A percentile compares a stretch with the other conserved stretches of the same genome.
Conservation (phyloP, 2,329 filamentous ascomycete species). For the Blastomyces gilchristii region DNA sequence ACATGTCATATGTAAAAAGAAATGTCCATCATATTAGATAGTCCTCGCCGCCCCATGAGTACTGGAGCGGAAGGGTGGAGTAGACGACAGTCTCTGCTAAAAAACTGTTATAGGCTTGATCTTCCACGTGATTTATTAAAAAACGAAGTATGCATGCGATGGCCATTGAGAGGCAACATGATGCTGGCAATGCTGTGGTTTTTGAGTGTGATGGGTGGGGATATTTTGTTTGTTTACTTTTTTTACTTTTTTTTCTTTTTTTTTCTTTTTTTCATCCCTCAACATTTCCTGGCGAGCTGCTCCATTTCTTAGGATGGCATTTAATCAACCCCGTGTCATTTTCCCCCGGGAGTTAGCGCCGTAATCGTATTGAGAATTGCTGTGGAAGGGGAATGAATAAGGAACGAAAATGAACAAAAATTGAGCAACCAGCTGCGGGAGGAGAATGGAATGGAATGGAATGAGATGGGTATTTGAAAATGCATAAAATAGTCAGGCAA, state of each 20-base stretch:
- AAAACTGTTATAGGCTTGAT: slow-evolving; percentile 40
- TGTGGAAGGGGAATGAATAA: not conserved
- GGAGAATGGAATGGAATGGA: not conserved
- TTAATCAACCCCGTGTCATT: not conserved
- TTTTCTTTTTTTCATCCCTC: not conserved
- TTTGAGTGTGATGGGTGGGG: not conserved
- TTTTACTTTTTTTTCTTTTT: no score
- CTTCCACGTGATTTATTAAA: slow-evolving; percentile 28
- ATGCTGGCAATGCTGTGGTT: slow-evolving; percentile 31
- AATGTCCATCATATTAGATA: slow-evolving; percentile 39
- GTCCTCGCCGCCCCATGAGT: slow-evolving; percentile 33
- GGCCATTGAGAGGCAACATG: slow-evolving; percentile 27
- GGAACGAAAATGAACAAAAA: not conserved
- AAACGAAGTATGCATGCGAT: slow-evolving; percentile 32
- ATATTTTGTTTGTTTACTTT: slow-evolving; percentile 9
- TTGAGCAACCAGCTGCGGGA: not conserved
- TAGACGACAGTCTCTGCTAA: slow-evolving; percentile 40
- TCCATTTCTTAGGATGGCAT: not conserved
- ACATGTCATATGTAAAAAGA: not conserved
- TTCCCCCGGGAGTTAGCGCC: not conserved
- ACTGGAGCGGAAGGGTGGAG: slow-evolving; percentile 38
- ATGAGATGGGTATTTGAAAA: not conserved
- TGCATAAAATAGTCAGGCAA: not conserved
- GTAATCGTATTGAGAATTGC: not conserved
- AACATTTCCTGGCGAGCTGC: not conserved